phyloP scores from a whole-genome alignment of 352 stramenopile genomes.

The Phytopythium aichiense region DNA sequence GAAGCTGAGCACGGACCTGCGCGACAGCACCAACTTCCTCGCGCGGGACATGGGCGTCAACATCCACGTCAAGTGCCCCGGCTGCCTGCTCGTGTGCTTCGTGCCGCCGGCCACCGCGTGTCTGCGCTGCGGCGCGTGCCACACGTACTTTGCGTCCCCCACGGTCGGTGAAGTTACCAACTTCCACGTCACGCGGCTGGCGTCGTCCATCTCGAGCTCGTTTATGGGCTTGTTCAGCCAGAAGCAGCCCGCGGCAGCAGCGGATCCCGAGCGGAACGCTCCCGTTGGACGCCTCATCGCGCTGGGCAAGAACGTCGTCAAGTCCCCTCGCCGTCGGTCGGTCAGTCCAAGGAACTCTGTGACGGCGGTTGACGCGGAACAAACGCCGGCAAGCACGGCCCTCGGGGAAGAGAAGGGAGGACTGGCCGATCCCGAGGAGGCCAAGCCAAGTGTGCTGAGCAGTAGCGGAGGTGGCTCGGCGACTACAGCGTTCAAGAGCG shows the following conservation, averaged over 20 bases:
- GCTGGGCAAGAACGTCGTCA: constrained; percentile 44
- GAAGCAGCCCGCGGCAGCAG: constrained; percentile 21
- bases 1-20: constrained; percentile 66
- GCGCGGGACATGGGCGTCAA: constrained; percentile 80
- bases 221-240: constrained; percentile 67
- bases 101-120: constrained; percentile 73
- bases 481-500: background rate
- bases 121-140: constrained; percentile 71
- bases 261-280: constrained; percentile 36
- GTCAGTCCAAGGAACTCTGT: constrained; percentile 1
- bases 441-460: background rate
- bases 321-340: constrained; percentile 17
- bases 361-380: constrained; percentile 4
- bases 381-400: constrained; percentile 3
- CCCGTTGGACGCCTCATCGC: constrained; percentile 61
- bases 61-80: constrained; percentile 81
- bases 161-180: constrained; percentile 77
- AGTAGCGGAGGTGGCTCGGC: background rate
- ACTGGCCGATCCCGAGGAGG: background rate
- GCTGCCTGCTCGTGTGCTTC: constrained; percentile 66
- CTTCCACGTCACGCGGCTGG: constrained; percentile 77
- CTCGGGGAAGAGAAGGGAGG: constrained; percentile 1
- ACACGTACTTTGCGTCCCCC: constrained; percentile 82
- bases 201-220: constrained; percentile 73
- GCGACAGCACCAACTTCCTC: constrained; percentile 77